Evolutionary conservation across 1,139 yeast genomes (phyloP).

Genomic region (Zygosaccharomyces sapae): DNA sequence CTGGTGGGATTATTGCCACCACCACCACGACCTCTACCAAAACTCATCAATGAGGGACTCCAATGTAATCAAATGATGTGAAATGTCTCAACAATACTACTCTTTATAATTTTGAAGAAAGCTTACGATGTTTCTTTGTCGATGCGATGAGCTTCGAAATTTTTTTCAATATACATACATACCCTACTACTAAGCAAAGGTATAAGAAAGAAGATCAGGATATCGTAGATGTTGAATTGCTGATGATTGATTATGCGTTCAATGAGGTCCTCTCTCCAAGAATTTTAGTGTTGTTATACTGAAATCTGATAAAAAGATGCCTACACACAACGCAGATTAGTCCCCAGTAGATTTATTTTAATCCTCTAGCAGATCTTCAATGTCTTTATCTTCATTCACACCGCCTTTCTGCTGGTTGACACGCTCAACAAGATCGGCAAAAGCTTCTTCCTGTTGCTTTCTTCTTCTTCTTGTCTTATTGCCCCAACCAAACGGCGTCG

Average conservation of each 20-base stretch:
- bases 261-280: neutral
- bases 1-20: slow-evolving; percentile 30
- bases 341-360: slow-evolving; percentile 17
- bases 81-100: neutral
- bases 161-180: slow-evolving; percentile 7
- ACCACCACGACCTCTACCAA: slow-evolving; percentile 37
- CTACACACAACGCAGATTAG: slow-evolving; percentile 3
- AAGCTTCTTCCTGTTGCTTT: slow-evolving; percentile 49
- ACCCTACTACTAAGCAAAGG: neutral
- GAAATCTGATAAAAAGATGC: neutral
- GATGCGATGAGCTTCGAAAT: slow-evolving; percentile 5
- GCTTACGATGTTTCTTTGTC: neutral
- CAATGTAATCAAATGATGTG: neutral
- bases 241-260: neutral
- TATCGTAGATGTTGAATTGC: neutral
- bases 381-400: slow-evolving; percentile 60
- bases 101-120: neutral
- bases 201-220: neutral
- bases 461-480: slow-evolving; percentile 61
- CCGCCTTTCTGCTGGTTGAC: slow-evolving; percentile 43
- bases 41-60: slow-evolving; percentile 37
- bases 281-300: neutral
- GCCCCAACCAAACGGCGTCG: slow-evolving; percentile 68
- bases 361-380: slow-evolving; percentile 60
- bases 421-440: slow-evolving; percentile 48